These are phyloP conservation scores for Paracoccidioides brasiliensis DNA, from an alignment of 2,329 filamentous ascomycete species.

Conservation along the genomic window DNA sequence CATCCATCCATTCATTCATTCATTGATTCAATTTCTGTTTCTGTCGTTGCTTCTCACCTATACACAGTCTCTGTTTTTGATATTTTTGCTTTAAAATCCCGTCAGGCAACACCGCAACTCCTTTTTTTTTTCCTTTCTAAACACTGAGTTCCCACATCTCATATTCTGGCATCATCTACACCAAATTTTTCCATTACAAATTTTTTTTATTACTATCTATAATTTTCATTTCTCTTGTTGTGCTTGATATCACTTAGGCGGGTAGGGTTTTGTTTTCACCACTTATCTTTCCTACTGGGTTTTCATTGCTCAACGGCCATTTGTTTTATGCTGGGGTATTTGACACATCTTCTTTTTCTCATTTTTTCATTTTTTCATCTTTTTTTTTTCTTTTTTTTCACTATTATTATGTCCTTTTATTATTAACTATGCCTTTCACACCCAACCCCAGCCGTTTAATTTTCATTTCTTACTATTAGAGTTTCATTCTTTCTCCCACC, in stretches of 20 bases:
- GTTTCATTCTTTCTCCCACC: constrained; percentile 6
- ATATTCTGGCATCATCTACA: no score
- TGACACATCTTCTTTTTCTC: no score
- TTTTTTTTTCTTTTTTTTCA: not conserved
- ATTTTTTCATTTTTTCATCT: not conserved
- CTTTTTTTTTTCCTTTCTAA: not conserved
- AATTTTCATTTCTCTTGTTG: constrained; percentile 2
- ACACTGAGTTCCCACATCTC: no score
- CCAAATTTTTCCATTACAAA: no score
- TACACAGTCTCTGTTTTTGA: no score
- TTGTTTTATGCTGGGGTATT: not conserved
- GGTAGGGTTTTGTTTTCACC: constrained; percentile 5
- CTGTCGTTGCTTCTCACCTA: not conserved
- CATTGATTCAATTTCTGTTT: no score
- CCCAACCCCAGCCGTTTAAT: constrained; percentile 9
- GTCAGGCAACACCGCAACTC: no score
- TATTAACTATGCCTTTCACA: constrained; percentile 9
- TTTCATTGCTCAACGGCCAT: not conserved
- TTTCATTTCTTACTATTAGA: not conserved
- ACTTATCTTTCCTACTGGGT: constrained; percentile 6
- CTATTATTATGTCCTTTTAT: constrained; percentile 11
- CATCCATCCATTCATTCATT: no score
- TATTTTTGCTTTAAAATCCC: no score
- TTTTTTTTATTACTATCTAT: not conserved
- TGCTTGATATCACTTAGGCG: not conserved